phyloP scores from a whole-genome alignment of 352 stramenopile genomes.

The Globisporangium sylvaticum region DNA sequence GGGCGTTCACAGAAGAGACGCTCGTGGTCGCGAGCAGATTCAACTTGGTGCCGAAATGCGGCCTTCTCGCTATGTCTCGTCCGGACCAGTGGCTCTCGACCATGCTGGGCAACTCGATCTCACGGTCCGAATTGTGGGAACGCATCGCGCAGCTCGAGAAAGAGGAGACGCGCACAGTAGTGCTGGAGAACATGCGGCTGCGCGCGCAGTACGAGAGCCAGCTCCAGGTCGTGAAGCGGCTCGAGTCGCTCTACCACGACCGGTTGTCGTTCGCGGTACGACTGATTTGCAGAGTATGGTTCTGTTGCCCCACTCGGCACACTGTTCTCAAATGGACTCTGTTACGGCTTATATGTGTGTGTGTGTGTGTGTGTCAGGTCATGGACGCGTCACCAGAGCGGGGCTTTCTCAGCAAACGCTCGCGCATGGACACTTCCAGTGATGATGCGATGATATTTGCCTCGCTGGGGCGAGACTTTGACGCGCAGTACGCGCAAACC shows the following conservation, averaged over 20 bases:
- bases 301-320: neutral
- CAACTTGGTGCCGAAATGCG: slow-evolving; percentile 21
- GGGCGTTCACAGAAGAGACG: slow-evolving; percentile 21
- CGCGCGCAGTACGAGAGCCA: slow-evolving; percentile 30
- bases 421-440: neutral
- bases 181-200: slow-evolving; percentile 32
- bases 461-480: slow-evolving; percentile 5
- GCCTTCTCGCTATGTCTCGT: neutral
- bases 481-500: slow-evolving; percentile 6
- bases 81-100: slow-evolving; percentile 5
- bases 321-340: neutral
- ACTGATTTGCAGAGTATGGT: neutral
- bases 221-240: slow-evolving; percentile 29
- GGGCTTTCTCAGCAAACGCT: slow-evolving; percentile 1
- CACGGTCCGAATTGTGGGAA: slow-evolving; percentile 20
- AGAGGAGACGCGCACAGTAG: slow-evolving; percentile 22
- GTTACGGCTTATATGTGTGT: neutral
- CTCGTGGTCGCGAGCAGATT: slow-evolving; percentile 25
- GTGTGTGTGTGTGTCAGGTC: neutral
- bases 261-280: slow-evolving; percentile 1
- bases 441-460: slow-evolving; percentile 20
- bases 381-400: neutral
- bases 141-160: slow-evolving; percentile 30
- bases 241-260: slow-evolving; percentile 31
- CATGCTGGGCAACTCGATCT: neutral